phyloP scores from a whole-genome alignment of 345 rosid genomes.

The Murraya paniculata region DNA sequence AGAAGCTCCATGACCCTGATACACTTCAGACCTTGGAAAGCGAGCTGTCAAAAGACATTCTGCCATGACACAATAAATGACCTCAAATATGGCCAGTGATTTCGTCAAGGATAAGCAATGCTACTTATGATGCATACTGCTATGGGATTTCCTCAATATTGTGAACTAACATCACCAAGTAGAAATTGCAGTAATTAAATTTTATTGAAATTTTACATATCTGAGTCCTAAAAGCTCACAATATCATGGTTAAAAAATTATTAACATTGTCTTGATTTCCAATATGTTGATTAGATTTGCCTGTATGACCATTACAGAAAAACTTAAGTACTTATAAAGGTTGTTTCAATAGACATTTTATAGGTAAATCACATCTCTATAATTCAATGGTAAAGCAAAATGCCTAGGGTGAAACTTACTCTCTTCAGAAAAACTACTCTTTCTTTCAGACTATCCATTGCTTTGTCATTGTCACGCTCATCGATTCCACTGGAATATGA shows the following conservation, averaged over 20 bases:
- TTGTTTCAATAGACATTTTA: not conserved
- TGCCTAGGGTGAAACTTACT: slow-evolving; percentile 32
- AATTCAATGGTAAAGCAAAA: not conserved
- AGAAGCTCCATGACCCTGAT: not conserved
- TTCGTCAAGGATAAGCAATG: not conserved
- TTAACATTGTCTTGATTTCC: not conserved
- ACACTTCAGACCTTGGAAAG: not conserved
- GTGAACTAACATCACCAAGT: not conserved
- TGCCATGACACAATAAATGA: not conserved
- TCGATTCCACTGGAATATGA: slow-evolving; percentile 45
- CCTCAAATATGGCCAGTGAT: not conserved
- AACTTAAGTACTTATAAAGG: not conserved
- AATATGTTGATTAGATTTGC: not conserved
- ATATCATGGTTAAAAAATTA: not conserved
- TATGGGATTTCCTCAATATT: not conserved
- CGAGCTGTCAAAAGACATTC: not conserved
- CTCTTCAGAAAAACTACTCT: slow-evolving; percentile 71
- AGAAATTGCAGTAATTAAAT: not conserved
- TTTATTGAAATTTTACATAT: not conserved
- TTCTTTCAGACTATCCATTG: slow-evolving; percentile 60
- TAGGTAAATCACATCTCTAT: not conserved
- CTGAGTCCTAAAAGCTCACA: not conserved
- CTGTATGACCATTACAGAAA: not conserved
- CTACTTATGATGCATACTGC: not conserved
- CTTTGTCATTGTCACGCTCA: slow-evolving; percentile 75